Base-by-base conservation (phyloP, 352 stramenopile genomes). In the Globisporangium solare region DNA sequence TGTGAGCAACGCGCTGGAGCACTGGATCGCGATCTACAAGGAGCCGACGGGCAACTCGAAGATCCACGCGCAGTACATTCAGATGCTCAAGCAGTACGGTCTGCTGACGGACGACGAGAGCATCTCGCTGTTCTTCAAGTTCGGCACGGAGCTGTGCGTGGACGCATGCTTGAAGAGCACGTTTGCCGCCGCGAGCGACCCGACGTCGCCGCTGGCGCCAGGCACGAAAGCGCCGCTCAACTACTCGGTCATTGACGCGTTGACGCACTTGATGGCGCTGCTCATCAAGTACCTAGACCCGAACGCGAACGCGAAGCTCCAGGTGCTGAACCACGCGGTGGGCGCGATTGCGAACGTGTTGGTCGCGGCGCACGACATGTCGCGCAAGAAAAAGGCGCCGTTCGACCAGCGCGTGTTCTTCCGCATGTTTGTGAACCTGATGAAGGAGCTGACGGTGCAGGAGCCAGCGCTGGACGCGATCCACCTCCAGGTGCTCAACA, bases 341-440 rank as follows among this genome's bases (percentile, higher is more conserved):
- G 92, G 91, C 35, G 90, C 94, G 18, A 93, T 97, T 59, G 88
- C 95, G n/a, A 93, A 97, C 47, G 89, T 96, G 43, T 81, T 99
- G 58, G 92, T 98, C 45, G 90, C 88, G 8, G 66, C 84, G 3
- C 83, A 94, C 50, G 83, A 95, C 49, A 56, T 88, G 43, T 84
- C 79, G 32, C 79, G 80, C 58, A 94, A 93, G 69, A 90, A 91
- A 65, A 89, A 94, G 60, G 71, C 66, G 11, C 54, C 68, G 6
- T 99, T 99, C 63, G 97, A 99, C 69, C 97, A 99, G 67, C 86
- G 97, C 43, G 97, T 98, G 37, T 99, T 98, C 83, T 99, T 99
- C 74, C 89, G 97, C 50, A 83, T 99, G 69, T 91, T 99, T 18
- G 85, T 98, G 24, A 98, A 98, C 75, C 80, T 99, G 31, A 89